Base-by-base conservation (phyloP, 2,329 filamentous ascomycete species). In the Ilyonectria robusta region DNA sequence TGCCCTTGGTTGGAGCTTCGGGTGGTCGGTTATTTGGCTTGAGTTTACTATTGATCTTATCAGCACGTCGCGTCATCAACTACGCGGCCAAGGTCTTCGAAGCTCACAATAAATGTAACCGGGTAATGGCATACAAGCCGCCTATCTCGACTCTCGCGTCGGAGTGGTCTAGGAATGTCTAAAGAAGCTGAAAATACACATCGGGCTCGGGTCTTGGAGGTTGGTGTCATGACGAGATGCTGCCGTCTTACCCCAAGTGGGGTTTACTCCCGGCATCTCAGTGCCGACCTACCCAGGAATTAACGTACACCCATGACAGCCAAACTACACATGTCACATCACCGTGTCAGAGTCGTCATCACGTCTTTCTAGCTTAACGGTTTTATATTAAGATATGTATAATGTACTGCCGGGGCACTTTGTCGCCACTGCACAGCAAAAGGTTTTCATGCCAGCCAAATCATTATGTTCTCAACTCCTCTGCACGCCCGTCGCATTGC, bases 391-490 rank as follows among this genome's bases (percentile, higher is more conserved):
- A 74, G 72, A 64, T 53, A 51, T 73, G 59, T 74, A 74, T 59
- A 56, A 54, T 62, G 72, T 72, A 72, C 67, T 29, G 62, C 69
- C 69, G 70, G 66, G 67, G 46, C 70, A 42, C 46, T 68, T 71
- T 68, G 59, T 65, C 66, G 62, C 64, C 73, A 65, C 63, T 60
- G 58, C 59, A 66, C 70, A 65, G 62, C 61, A 74, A 68, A 68
- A 70, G 57, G 64, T 69, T 68, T 64, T 68, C 67, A 73, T 66
- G 55, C 61, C 65, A 72, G 61, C 65, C 71, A 65, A 71, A 62
- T 74, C 74, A 76, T 73, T 74, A 72, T 69, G 65, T 44, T 74
- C 44, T 57, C 70, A 76, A 75, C 71, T 74, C 74, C 71, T 64
- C 65, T 69, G 62, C 74, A 68, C 65, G 68, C 71, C 66, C 62